phyloP scores from a whole-genome alignment of 495 filamentous ascomycete genomes.

The Pyrenula massariospora region DNA sequence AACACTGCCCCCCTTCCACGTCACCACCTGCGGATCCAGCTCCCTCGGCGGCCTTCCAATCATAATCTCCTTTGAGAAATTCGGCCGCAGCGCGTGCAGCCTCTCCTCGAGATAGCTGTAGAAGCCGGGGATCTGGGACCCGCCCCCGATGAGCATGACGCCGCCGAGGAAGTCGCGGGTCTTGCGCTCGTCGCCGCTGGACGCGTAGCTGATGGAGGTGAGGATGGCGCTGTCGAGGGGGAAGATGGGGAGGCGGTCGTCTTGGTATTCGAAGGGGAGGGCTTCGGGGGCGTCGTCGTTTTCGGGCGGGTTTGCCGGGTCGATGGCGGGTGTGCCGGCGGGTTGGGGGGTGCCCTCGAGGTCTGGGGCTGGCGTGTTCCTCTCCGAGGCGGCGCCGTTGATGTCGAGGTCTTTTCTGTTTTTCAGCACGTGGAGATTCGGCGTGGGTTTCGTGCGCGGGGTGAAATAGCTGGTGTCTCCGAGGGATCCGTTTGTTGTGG shows the following conservation, averaged over 20 bases:
- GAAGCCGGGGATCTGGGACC: conserved; percentile 67
- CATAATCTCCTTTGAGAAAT: conserved; percentile 69
- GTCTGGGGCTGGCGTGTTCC: conserved; percentile 79
- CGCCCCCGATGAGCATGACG: conserved; percentile 94
- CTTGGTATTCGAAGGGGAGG: conserved; percentile 51
- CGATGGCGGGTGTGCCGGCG: neutral
- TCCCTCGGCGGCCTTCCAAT: conserved; percentile 82
- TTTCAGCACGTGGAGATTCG: conserved; percentile 27
- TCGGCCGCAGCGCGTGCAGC: conserved; percentile 56
- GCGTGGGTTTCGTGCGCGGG: conserved; percentile 16
- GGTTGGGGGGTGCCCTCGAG: conserved; percentile 47
- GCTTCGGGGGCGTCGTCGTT: conserved; percentile 15
- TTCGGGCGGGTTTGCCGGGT: neutral
- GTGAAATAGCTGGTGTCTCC: conserved; percentile 29
- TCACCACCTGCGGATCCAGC: conserved; percentile 86
- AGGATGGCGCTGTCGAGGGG: conserved; percentile 84
- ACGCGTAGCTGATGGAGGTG: conserved; percentile 74
- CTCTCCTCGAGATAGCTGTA: conserved; percentile 69
- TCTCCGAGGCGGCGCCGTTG: conserved; percentile 73
- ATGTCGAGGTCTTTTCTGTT: conserved; percentile 44
- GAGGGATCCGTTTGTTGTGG: conserved; percentile 1
- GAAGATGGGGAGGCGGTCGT: conserved; percentile 68
- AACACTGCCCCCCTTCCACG: conserved; percentile 95
- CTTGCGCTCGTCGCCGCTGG: conserved; percentile 82
- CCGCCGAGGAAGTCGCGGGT: conserved; percentile 81